Evolutionary conservation across 805 yeast species (phyloP).

Genomic region (Candida bentonensis): DNA sequence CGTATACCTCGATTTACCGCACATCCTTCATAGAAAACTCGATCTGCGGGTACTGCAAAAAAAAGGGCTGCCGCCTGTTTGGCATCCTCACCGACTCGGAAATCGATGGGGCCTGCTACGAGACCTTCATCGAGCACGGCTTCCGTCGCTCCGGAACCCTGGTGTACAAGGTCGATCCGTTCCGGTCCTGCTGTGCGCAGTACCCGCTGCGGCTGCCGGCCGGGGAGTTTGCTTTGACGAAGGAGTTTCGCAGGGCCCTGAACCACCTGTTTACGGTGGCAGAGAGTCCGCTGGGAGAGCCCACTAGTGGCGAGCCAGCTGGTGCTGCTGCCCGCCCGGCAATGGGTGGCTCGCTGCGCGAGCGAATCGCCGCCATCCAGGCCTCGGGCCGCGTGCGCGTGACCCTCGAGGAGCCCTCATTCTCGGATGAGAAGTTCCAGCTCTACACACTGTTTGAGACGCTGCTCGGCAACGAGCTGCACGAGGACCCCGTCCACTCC

Average conservation of each 20-base stretch:
- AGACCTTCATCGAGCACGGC: conserved; percentile 47
- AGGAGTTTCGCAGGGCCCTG: conserved; percentile 53
- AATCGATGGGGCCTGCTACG: not conserved
- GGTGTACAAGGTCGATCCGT: conserved; percentile 50
- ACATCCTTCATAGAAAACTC: not conserved
- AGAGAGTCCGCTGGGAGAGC: no score
- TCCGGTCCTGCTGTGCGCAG: conserved; percentile 64
- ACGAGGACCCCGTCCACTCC: conserved; percentile 5
- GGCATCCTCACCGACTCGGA: not conserved
- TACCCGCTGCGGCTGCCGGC: conserved; percentile 60
- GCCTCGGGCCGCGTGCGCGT: conserved; percentile 25
- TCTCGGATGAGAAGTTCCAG: conserved; percentile 42
- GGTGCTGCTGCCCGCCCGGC: conserved; percentile 4
- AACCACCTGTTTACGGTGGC: conserved; percentile 24
- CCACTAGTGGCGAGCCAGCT: no score
- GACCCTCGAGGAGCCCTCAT: conserved; percentile 1
- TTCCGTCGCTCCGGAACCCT: conserved; percentile 68
- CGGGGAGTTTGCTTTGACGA: conserved; percentile 32
- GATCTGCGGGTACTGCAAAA: not conserved
- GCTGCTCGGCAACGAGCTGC: conserved; percentile 1
- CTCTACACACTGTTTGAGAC: conserved; percentile 6
- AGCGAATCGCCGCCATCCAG: conserved; percentile 15
- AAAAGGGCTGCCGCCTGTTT: not conserved
- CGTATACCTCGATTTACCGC: not conserved
- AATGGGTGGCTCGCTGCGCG: not conserved